These are phyloP conservation scores for Gracilaria caudata DNA, from an alignment of 23 red algal species.

Conservation along the genomic window DNA sequence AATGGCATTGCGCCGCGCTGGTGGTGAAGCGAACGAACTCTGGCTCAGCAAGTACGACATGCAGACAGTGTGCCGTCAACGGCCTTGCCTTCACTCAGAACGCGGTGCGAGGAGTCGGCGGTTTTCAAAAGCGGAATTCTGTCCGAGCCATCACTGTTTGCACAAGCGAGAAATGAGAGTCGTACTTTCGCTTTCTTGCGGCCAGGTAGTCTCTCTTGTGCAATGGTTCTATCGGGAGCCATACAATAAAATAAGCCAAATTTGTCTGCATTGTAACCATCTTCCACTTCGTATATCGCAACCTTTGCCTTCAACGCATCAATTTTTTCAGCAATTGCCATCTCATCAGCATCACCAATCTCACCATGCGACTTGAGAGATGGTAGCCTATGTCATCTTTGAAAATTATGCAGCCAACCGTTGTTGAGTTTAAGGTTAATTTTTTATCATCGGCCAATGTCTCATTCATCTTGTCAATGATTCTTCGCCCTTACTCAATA, in stretches of 20 bases:
- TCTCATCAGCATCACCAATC: neutral
- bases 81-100: no score
- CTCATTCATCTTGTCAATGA: neutral
- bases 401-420: neutral
- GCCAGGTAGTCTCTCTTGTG: neutral
- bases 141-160: neutral
- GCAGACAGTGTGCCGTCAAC: no score
- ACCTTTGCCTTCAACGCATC: neutral
- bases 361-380: neutral
- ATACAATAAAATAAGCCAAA: neutral
- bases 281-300: neutral
- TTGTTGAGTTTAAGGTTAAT: neutral
- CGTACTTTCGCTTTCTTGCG: neutral
- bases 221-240: neutral
- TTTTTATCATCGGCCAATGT: neutral
- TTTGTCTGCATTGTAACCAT: constrained; percentile 13
- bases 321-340: neutral
- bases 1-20: no score
- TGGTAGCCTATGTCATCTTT: neutral
- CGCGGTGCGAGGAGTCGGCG: no score
- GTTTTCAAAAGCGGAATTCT: no score
- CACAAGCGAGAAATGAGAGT: neutral
- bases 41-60: no score
- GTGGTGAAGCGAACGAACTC: no score
- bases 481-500: neutral